A percentile compares a stretch with the other conserved stretches of the same genome.
phyloP scores from a whole-genome alignment of 495 filamentous ascomycete genomes.

The Penicillium goetzii region DNA sequence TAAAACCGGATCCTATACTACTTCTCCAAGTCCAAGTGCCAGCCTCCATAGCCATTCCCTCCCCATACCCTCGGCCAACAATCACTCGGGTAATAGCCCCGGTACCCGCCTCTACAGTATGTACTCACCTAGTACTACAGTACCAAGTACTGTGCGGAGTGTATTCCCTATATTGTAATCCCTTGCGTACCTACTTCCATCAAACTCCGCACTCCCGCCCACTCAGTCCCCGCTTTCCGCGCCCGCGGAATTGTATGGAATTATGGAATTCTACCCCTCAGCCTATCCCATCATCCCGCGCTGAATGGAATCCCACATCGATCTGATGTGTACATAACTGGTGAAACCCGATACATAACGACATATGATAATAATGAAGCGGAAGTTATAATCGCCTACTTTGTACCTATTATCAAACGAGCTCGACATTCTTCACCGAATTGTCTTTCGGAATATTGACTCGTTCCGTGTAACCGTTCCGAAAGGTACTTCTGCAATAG shows the following conservation, averaged over 20 bases:
- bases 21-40: background rate
- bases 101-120: background rate
- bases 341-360: no score
- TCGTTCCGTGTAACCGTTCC: background rate
- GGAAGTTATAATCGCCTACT: no score
- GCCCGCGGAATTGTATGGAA: constrained; percentile 4
- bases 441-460: background rate
- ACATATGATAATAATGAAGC: no score
- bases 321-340: no score
- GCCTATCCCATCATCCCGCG: background rate
- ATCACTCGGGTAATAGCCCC: constrained; percentile 13
- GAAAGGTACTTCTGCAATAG: background rate
- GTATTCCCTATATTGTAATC: background rate
- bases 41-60: background rate
- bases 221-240: constrained; percentile 1
- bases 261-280: background rate
- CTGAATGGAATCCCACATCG: background rate
- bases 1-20: no score
- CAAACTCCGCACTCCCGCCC: background rate
- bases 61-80: constrained; percentile 1
- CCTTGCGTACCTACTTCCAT: no score
- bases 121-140: no score
- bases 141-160: background rate
- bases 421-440: background rate
- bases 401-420: no score